These are phyloP conservation scores for Pleodorina starrii DNA, from an alignment of 139 green algal species.

Conservation along the genomic window DNA sequence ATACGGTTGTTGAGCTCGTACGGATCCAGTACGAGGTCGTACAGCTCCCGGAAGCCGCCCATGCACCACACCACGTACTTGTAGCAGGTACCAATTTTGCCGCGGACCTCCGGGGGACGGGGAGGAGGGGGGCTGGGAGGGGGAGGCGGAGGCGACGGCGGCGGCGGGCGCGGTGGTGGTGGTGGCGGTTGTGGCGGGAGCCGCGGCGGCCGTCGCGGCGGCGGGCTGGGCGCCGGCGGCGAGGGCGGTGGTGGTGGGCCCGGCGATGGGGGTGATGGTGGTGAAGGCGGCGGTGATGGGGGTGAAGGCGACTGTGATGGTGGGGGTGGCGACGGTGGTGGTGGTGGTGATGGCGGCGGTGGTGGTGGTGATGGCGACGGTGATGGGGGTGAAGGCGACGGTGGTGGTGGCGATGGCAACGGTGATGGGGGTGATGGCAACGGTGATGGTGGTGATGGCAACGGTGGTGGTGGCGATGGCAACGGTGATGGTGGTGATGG, in stretches of 20 bases:
- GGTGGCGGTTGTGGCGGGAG: not conserved
- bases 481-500: too few species aligned
- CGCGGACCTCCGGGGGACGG: not conserved
- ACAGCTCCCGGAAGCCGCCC: conserved; percentile 28
- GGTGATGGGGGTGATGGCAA: too few species aligned
- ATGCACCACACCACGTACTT: conserved; percentile 51
- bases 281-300: not conserved
- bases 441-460: too few species aligned
- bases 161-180: not conserved
- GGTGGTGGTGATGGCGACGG: not conserved
- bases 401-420: not conserved
- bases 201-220: not conserved
- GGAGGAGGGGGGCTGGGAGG: conserved; percentile 2
- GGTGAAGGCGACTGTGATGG: not conserved
- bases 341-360: not conserved
- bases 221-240: not conserved
- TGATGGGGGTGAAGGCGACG: not conserved
- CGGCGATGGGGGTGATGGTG: not conserved
- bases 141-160: not conserved
- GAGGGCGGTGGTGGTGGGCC: not conserved
- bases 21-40: conserved; percentile 50
- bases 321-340: not conserved
- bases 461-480: too few species aligned
- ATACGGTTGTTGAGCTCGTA: conserved; percentile 28
- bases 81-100: conserved; percentile 40